Base-by-base conservation (phyloP, 2,329 filamentous ascomycete species). In the Didymella arachidicola region DNA sequence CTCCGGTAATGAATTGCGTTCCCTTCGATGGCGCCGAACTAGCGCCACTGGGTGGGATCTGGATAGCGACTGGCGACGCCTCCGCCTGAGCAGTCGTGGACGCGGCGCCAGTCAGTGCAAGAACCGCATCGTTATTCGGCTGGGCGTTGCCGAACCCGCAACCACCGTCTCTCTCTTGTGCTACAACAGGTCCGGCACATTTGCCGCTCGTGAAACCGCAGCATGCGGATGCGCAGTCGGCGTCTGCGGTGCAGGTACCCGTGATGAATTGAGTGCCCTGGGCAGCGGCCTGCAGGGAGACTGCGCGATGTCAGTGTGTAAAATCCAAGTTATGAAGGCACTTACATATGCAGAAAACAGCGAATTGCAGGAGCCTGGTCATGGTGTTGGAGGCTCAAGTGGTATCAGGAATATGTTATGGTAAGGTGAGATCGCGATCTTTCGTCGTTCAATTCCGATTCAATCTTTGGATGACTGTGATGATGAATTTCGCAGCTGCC, bases 251-350 rank as follows among this genome's bases (percentile, higher is more conserved):
- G 39, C 49, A 52, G 14, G 14, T 6, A 10, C 49, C 49, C 10
- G 49, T 52, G 19, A 52, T 52, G 11, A 52, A 52, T n/a, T 52
- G 49, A 7, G 49, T 44, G 29, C 49, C 49, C 26, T 36, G 49
- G 16, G 49, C 49, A 14, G 39, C 39, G 19, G 22, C 49, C 8
- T 52, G 11, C 2, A 52, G 22, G 7, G 49, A 44, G 14, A 52
- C 49, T 44, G 18, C 11, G 7, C 7, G 16, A 7, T 8, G 11
- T 43, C 6, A 51, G 26, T 25, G 12, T 12, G 27, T 14, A 19
- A 18, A 11, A 4, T 4, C 5, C 3, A 32, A 10, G 26, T 14
- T n/a, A 12, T 14, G 3, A 19, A 2, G n/a, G 16, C 3, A 25
- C 38, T 36, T 22, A 52, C 49, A 27, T 7, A 52, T 44, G 6